Evolutionary conservation across 441 rosid genomes (phyloP).

Genomic region (Gossypium aridum): DNA sequence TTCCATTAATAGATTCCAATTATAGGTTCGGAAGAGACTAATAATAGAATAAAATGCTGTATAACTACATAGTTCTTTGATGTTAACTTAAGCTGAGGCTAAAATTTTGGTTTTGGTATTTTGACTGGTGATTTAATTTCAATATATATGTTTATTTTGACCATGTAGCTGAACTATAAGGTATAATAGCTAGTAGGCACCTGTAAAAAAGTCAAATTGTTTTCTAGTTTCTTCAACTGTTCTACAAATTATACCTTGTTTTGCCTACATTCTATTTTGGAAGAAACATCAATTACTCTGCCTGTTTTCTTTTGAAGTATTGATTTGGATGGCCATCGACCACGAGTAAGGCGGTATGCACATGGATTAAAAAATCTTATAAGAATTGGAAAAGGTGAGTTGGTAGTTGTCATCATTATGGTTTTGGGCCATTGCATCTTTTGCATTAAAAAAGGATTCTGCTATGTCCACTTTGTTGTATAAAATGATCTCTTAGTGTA

Average conservation of each 20-base stretch:
- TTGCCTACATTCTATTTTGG: background rate
- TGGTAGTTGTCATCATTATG: constrained; percentile 10
- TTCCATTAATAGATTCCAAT: background rate
- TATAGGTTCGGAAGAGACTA: background rate
- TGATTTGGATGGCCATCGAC: constrained; percentile 86
- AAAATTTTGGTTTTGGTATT: constrained; percentile 3
- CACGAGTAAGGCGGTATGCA: constrained; percentile 90
- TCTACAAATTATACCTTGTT: background rate
- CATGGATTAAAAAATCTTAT: constrained; percentile 71
- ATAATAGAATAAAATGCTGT: background rate
- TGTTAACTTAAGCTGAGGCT: background rate
- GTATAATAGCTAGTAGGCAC: background rate
- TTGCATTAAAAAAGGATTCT: background rate
- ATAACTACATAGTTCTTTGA: background rate
- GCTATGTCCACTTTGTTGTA: background rate
- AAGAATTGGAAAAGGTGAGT: constrained; percentile 89
- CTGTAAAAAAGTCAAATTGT: background rate
- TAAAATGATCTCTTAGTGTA: constrained; percentile 3
- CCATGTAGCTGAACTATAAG: constrained; percentile 3
- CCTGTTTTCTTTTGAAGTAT: constrained; percentile 49
- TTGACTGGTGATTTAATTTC: background rate
- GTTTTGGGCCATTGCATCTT: background rate
- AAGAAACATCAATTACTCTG: constrained; percentile 4
- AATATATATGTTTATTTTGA: constrained; percentile 5
- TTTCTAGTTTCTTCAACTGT: background rate